Conservation (phyloP, 169 alveolate species). For the Cytauxzoon felis region DNA sequence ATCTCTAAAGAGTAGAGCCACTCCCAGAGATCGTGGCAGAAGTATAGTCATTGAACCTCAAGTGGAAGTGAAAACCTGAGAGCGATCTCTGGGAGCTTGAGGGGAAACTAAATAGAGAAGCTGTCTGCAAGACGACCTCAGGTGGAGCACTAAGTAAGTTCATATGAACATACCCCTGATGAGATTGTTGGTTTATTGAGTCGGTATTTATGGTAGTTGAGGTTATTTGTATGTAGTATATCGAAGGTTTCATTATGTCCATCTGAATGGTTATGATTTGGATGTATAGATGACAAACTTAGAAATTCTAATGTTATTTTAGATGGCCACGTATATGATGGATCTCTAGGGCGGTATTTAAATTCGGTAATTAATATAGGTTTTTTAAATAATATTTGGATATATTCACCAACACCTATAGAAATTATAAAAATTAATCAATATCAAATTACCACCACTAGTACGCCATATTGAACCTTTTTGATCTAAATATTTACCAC, state of each 20-base stretch:
- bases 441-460: conserved; percentile 9
- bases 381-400: conserved; percentile 52
- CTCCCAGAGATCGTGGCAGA: no score
- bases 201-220: conserved; percentile 42
- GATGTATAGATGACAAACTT: not conserved
- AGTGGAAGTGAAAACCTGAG: no score
- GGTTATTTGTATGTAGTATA: conserved; percentile 66
- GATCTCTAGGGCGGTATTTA: conserved; percentile 65
- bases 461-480: conserved; percentile 64
- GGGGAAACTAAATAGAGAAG: no score
- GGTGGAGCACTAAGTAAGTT: not conserved
- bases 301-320: conserved; percentile 53
- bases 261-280: conserved; percentile 12
- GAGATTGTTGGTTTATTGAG: conserved; percentile 60
- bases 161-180: conserved; percentile 21
- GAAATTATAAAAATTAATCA: not conserved
- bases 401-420: conserved; percentile 63
- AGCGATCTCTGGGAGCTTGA: no score
- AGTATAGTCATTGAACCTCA: no score
- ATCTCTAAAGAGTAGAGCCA: no score
- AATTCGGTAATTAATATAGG: conserved; percentile 64
- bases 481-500: conserved; percentile 59
- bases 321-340: conserved; percentile 68
- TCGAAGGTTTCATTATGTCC: conserved; percentile 54
- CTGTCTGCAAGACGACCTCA: no score